phyloP scores from a whole-genome alignment of 306 rosid genomes.

The Glycine tomentella region DNA sequence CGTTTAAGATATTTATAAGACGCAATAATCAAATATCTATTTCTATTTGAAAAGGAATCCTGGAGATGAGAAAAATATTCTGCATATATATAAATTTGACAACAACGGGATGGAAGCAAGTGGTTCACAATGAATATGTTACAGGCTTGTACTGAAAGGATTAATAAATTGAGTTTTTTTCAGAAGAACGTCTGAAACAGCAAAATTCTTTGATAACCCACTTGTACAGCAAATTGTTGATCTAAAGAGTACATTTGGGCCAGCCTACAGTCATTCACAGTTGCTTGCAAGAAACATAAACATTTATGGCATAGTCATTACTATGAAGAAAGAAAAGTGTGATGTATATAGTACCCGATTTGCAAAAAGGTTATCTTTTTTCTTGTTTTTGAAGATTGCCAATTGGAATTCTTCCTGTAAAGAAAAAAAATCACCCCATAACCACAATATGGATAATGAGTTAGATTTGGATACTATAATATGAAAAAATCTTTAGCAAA shows the following conservation, averaged over 20 bases:
- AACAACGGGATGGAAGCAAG: constrained; percentile 11
- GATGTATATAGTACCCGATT: constrained; percentile 72
- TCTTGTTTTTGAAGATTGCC: constrained; percentile 94
- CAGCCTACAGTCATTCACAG: constrained; percentile 12
- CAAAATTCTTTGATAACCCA: constrained; percentile 34
- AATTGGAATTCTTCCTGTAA: constrained; percentile 95
- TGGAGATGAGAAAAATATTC: neutral
- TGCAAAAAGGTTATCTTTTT: constrained; percentile 86
- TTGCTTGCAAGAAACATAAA: constrained; percentile 18
- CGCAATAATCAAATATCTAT: constrained; percentile 4
- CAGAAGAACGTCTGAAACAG: neutral
- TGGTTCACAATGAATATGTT: neutral
- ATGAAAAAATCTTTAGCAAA: neutral
- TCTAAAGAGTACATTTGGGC: constrained; percentile 27
- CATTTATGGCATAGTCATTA: constrained; percentile 1
- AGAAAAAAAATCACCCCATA: constrained; percentile 36
- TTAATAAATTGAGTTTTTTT: constrained; percentile 4
- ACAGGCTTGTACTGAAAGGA: neutral
- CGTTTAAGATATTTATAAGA: constrained; percentile 18
- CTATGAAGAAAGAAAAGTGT: constrained; percentile 25
- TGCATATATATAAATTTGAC: neutral
- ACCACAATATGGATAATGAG: constrained; percentile 31
- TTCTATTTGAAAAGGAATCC: too few relatives aligned
- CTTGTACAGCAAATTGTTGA: constrained; percentile 10
- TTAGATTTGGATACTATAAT: neutral